Conservation (phyloP, 2,329 filamentous ascomycete species). For the Fusarium stilboides region DNA sequence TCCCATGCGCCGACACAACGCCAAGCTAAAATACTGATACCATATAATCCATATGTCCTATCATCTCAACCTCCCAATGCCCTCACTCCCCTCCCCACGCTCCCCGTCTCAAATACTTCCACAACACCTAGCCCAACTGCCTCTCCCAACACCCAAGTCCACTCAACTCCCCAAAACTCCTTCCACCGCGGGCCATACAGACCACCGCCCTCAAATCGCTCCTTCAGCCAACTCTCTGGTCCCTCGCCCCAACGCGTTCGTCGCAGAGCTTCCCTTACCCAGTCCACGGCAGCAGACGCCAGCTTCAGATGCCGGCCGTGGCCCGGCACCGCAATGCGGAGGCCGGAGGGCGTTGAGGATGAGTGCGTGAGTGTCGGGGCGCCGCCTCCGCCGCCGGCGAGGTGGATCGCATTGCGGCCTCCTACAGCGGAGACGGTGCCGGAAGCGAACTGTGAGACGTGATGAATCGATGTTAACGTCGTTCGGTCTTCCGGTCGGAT, state of each 20-base stretch:
- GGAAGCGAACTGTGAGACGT: constrained; percentile 75
- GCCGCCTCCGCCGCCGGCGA: constrained; percentile 71
- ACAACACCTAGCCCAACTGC: constrained; percentile 79
- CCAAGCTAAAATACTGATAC: background rate
- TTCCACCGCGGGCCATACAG: constrained; percentile 69
- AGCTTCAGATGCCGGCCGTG: constrained; percentile 79
- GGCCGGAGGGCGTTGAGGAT: constrained; percentile 43
- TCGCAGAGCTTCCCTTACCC: constrained; percentile 71
- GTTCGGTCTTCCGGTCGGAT: constrained; percentile 68
- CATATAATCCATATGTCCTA: constrained; percentile 3
- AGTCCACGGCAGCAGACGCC: constrained; percentile 71
- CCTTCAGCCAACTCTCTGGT: constrained; percentile 72
- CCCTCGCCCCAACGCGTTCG: constrained; percentile 75
- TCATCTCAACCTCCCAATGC: constrained; percentile 51
- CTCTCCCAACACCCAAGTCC: constrained; percentile 80
- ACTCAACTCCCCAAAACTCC: constrained; percentile 77
- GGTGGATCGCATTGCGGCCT: constrained; percentile 75
- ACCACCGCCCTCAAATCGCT: constrained; percentile 79
- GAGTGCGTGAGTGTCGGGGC: constrained; percentile 50
- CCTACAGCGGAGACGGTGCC: constrained; percentile 80
- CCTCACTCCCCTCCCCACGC: constrained; percentile 78
- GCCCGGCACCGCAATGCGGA: constrained; percentile 75
- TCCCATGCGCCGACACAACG: constrained; percentile 1
- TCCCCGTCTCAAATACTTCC: constrained; percentile 82
- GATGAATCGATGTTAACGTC: constrained; percentile 72